Evolutionary conservation across 495 filamentous ascomycete genomes (phyloP), one percentile per base, ranked within the genome.

Genomic region (Stereocaulon alpinum): DNA sequence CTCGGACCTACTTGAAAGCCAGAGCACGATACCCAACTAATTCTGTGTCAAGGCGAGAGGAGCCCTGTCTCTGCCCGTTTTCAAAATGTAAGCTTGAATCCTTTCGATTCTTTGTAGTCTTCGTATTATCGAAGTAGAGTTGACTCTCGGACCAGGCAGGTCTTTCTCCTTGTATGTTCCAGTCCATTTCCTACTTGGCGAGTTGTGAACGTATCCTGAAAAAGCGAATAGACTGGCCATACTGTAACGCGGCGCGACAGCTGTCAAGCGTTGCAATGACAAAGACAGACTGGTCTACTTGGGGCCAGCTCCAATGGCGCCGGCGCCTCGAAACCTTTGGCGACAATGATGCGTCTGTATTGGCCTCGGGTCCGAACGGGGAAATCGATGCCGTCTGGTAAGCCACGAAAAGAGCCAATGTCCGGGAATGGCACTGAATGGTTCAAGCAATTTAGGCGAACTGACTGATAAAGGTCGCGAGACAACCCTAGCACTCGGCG

Each of bases 401-500:
- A 70, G 72, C 64, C 11, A 17, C 18, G 30, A 2, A 3, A 40
- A 45, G 17, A 41, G 55, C 37, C 6, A 43, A 50, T 10, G 6
- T 14, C 2, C 40, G 9, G 15, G 18, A 22, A 29, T 11, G 20
- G 17, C 30, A n/a, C 6, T 32, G 44, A 55, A 27, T 45, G 15
- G n/a, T 30, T 34, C 58, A 58, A 84, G 82, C 67, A 82, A 90
- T 63, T 80, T 88, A 61, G 93, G 93, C 47, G 86, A 92, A 73
- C 76, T 98, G 52, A 96, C 93, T 27, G 90, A 97, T 70, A 80
- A 75, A 59, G 93, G 93, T 37, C 82, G 93, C 2, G 78, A 87
- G 67, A 94, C 88, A 1, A 96, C 93, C 2, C 85, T 86, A 61
- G 80, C 82, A 12, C 80, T 98, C 0, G 93, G 93, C 15, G 71